phyloP scores from a whole-genome alignment of 495 filamentous ascomycete genomes.

The Hypoxylon cercidicola region DNA sequence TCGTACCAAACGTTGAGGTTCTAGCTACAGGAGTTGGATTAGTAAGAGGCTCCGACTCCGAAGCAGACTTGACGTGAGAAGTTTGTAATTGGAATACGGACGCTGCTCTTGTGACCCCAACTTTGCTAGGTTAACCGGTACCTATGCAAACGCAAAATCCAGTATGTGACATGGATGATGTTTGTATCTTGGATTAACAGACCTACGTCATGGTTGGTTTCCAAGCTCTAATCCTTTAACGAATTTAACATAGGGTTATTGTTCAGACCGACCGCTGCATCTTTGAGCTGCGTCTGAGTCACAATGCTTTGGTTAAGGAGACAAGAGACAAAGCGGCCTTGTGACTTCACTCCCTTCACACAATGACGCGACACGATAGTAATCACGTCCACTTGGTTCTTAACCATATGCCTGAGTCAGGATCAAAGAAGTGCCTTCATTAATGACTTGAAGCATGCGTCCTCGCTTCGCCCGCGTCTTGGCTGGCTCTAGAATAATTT shows the following conservation, averaged over 20 bases:
- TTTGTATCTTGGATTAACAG: neutral
- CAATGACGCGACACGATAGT: constrained; percentile 22
- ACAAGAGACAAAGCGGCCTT: constrained; percentile 28
- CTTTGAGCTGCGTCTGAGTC: constrained; percentile 23
- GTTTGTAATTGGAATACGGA: no score
- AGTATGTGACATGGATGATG: neutral
- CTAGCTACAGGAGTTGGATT: no score
- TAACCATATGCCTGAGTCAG: constrained; percentile 17
- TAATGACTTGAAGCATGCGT: constrained; percentile 20
- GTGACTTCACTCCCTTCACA: constrained; percentile 12
- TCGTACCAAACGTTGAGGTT: no score
- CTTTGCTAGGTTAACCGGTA: no score
- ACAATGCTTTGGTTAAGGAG: constrained; percentile 28
- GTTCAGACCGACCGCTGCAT: neutral
- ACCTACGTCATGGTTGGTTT: neutral
- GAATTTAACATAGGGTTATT: neutral
- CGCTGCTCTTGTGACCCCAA: no score
- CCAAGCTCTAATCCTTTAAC: neutral
- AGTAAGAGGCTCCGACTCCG: no score
- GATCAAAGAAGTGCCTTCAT: constrained; percentile 17
- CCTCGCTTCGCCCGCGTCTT: neutral
- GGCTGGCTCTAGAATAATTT: constrained; percentile 12
- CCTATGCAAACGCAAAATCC: no score
- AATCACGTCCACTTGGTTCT: neutral
- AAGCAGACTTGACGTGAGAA: no score